Conservation (phyloP, 495 filamentous ascomycete species). For the Hypoxylon rickii region DNA sequence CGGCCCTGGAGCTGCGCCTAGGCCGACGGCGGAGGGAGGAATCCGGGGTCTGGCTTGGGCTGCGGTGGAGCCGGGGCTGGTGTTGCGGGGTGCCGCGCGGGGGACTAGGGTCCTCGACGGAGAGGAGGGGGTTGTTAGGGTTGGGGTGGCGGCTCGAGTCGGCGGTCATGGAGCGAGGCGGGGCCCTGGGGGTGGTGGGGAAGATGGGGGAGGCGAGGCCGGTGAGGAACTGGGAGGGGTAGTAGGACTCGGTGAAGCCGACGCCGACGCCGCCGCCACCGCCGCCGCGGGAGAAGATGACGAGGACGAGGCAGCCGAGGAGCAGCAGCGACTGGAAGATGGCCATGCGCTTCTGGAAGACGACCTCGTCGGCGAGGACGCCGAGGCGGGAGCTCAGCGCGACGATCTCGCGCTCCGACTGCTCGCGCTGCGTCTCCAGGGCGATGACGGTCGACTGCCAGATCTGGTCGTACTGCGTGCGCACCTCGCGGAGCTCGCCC, state of each 20-base stretch:
- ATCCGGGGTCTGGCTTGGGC: conserved; percentile 15
- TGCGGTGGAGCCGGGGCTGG: not conserved
- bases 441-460: conserved; percentile 95
- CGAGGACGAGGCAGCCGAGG: conserved; percentile 82
- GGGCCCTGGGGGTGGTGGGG: conserved; percentile 30
- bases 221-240: conserved; percentile 32
- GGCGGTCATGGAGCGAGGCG: not conserved
- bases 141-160: not conserved
- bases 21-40: conserved; percentile 12
- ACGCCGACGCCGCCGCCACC: conserved; percentile 32
- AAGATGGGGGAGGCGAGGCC: conserved; percentile 28
- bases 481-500: conserved; percentile 78
- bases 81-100: not conserved
- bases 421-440: conserved; percentile 82
- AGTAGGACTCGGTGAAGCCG: conserved; percentile 34
- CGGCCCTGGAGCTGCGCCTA: conserved; percentile 9
- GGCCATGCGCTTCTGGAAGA: conserved; percentile 93
- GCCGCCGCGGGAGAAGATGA: conserved; percentile 70
- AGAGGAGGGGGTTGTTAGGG: conserved; percentile 13
- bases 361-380: conserved; percentile 88
- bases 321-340: conserved; percentile 87
- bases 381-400: conserved; percentile 81
- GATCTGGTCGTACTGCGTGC: conserved; percentile 89
- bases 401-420: conserved; percentile 76
- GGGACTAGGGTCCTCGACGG: conserved; percentile 6